These are phyloP conservation scores for Orbilia ellipsospora DNA, from an alignment of 2,329 filamentous ascomycete genomes.

Conservation along the genomic window DNA sequence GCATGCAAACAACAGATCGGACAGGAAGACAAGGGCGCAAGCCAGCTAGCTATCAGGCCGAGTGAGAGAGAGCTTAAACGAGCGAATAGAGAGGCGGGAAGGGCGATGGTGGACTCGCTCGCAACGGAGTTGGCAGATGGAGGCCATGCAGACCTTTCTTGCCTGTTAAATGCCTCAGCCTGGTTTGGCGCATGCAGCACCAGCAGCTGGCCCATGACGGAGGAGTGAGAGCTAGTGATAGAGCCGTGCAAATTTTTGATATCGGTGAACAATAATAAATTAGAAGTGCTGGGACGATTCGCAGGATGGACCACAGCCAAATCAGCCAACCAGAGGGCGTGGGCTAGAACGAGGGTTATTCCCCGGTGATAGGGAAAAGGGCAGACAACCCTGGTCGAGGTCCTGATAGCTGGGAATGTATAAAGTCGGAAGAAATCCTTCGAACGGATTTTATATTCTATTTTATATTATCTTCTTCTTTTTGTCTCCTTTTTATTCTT, in stretches of 20 bases:
- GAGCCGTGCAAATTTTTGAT: no score
- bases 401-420: slow-evolving; percentile 36
- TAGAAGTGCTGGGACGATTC: slow-evolving; percentile 50
- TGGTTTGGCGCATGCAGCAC: slow-evolving; percentile 42
- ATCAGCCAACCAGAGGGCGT: slow-evolving; percentile 26
- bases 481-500: slow-evolving; percentile 9
- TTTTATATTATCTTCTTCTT: slow-evolving; percentile 17
- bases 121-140: neutral
- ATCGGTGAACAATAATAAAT: slow-evolving; percentile 4
- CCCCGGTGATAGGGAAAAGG: slow-evolving; percentile 36
- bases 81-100: slow-evolving; percentile 32
- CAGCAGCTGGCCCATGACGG: neutral
- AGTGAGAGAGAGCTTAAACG: slow-evolving; percentile 25
- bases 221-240: neutral
- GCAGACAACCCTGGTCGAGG: slow-evolving; percentile 19
- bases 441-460: neutral
- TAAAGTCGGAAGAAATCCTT: slow-evolving; percentile 37
- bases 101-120: neutral
- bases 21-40: neutral
- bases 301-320: neutral
- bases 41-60: neutral
- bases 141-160: slow-evolving; percentile 10
- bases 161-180: slow-evolving; percentile 55
- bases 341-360: slow-evolving; percentile 25
- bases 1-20: neutral